Conservation (phyloP, 805 yeast genomes). For the Candida ponderosae region DNA sequence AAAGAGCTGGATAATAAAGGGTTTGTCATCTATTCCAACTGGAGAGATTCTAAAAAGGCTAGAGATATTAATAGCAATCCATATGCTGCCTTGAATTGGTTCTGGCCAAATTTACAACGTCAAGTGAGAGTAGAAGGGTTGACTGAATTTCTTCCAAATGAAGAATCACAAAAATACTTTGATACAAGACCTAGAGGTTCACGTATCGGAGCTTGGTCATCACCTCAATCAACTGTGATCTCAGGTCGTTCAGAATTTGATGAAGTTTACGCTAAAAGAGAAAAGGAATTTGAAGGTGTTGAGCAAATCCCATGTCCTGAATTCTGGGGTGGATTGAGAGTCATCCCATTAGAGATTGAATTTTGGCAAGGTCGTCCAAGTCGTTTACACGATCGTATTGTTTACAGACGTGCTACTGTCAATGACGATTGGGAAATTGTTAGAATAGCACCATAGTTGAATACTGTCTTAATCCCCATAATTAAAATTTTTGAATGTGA, state of each 20-base stretch:
- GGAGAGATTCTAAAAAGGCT: slow-evolving; percentile 82
- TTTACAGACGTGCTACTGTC: slow-evolving; percentile 50
- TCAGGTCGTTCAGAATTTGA: slow-evolving; percentile 58
- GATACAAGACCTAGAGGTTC: slow-evolving; percentile 88
- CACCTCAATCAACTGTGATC: slow-evolving; percentile 72
- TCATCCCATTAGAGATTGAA: slow-evolving; percentile 85
- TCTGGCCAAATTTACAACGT: slow-evolving; percentile 87
- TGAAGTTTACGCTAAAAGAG: slow-evolving; percentile 34
- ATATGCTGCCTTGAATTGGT: slow-evolving; percentile 77
- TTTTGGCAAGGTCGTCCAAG: slow-evolving; percentile 96
- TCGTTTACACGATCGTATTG: slow-evolving; percentile 84
- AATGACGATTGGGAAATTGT: slow-evolving; percentile 51
- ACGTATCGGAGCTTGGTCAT: slow-evolving; percentile 94
- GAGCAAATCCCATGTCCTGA: slow-evolving; percentile 84
- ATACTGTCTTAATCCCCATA: too few relatives aligned
- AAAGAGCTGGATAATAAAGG: slow-evolving; percentile 86
- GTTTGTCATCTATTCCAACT: slow-evolving; percentile 82
- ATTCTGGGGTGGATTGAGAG: slow-evolving; percentile 90
- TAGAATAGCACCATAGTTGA: slow-evolving; percentile 72
- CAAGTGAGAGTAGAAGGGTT: slow-evolving; percentile 91
- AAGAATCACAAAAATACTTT: slow-evolving; percentile 71
- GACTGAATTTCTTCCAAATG: slow-evolving; percentile 64
- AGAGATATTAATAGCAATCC: slow-evolving; percentile 65
- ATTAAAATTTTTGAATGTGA: too few relatives aligned
- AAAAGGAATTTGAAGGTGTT: slow-evolving; percentile 48